Evolutionary conservation across 768 basidiomycete species (phyloP).

Genomic region (Suillus hirtellus): DNA sequence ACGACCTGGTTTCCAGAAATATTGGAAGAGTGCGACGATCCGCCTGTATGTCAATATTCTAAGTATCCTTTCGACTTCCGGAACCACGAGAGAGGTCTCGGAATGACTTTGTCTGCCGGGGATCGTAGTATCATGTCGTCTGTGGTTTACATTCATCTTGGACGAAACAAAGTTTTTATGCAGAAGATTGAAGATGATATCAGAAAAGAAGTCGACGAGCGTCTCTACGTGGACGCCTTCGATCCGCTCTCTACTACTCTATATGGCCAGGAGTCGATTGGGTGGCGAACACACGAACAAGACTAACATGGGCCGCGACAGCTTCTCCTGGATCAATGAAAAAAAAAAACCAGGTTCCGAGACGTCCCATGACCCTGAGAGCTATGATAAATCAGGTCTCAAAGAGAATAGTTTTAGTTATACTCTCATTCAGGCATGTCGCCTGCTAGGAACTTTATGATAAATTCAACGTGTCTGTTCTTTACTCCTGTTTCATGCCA

Average conservation of each 20-base stretch:
- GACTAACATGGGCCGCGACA: neutral
- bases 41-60: conserved; percentile 36
- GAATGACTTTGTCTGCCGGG: conserved; percentile 36
- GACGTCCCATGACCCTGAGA: neutral
- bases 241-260: conserved; percentile 16
- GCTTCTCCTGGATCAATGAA: neutral
- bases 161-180: conserved; percentile 39
- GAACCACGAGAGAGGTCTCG: conserved; percentile 29
- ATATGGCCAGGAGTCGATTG: conserved; percentile 10
- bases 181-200: conserved; percentile 38
- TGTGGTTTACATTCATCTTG: conserved; percentile 36
- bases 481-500: neutral
- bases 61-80: conserved; percentile 40
- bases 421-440: neutral
- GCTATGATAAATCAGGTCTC: neutral
- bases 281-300: neutral
- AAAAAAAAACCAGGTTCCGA: neutral
- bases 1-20: conserved; percentile 28
- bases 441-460: neutral
- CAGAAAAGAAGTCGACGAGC: conserved; percentile 34
- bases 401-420: neutral
- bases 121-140: conserved; percentile 34
- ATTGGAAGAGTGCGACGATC: conserved; percentile 15
- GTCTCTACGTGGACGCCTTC: conserved; percentile 28
- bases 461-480: neutral